phyloP scores from a whole-genome alignment of 768 basidiomycete species.

The Coprinopsis sp. region DNA sequence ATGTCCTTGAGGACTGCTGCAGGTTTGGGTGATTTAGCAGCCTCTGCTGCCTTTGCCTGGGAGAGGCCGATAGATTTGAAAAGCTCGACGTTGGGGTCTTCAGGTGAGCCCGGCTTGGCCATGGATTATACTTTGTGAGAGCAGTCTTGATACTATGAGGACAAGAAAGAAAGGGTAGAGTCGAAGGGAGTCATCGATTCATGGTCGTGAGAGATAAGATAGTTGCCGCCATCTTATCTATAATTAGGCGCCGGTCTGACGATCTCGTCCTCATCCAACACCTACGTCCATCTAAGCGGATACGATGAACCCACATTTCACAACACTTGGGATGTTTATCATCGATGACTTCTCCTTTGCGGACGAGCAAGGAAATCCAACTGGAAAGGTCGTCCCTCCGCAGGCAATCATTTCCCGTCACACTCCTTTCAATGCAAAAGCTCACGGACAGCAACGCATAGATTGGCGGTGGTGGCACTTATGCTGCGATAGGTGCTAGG shows the following conservation, averaged over 20 bases:
- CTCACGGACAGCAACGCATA: conserved; percentile 26
- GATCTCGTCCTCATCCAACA: too few relatives aligned
- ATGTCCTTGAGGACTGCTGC: conserved; percentile 66
- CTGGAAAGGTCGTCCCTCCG: conserved; percentile 38
- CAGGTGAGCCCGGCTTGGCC: neutral
- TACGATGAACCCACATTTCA: conserved; percentile 34
- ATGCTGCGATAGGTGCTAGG: conserved; percentile 74
- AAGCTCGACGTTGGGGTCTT: conserved; percentile 21
- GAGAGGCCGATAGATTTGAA: conserved; percentile 79
- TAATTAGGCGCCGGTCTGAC: too few relatives aligned
- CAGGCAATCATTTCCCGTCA: conserved; percentile 40
- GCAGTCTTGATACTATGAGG: too few relatives aligned
- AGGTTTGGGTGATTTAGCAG: conserved; percentile 75
- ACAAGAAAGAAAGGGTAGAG: too few relatives aligned
- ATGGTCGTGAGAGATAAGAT: too few relatives aligned
- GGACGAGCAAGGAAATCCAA: conserved; percentile 52
- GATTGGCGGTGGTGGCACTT: conserved; percentile 90
- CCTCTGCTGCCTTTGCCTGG: conserved; percentile 74
- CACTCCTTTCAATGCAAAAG: neutral
- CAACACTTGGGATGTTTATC: conserved; percentile 87
- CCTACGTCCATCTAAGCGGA: too few relatives aligned
- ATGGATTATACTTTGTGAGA: too few relatives aligned
- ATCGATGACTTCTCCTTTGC: conserved; percentile 73
- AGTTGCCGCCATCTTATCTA: too few relatives aligned
- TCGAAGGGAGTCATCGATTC: too few relatives aligned